Base-by-base conservation (phyloP, 129 eudicot genomes). In the Logfia minima region DNA sequence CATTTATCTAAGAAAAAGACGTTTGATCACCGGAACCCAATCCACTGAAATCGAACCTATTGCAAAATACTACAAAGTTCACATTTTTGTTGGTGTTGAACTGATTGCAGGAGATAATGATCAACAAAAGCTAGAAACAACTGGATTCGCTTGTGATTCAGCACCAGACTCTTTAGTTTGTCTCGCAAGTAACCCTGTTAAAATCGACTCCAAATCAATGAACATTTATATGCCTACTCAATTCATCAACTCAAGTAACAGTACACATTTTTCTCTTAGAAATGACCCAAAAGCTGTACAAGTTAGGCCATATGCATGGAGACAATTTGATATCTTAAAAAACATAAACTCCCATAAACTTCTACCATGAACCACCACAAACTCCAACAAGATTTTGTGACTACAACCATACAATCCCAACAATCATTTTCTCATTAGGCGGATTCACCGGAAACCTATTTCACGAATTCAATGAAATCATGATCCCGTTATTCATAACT, bases 401-500 rank as follows among this genome's bases (percentile, higher is more conserved):
- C 31, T 56, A 74, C 75, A 58, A 22, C 41, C 88, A 90, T 35
- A 59, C 75, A 9, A 51, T 81, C 41, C 96, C 96, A 10, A 88
- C 92, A 11, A 28, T 90, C 14, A 23, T 90, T 8, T 90, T 85
- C 81, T 85, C 96, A 0, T 79, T 89, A 18, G 86, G 86, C 4
- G 89, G 88, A 11, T 82, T 81, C 75, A n/a, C 75, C 0, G 96
- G 89, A 58, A 90, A 90, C 86, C 63, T 78, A 19, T 90, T 90
- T 68, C 96, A 90, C 22, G 96, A 88, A 34, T 81, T 87, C 48
- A 85, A 87, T 28, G 96, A 90, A 75, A 68, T 90, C 31, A 82
- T 87, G 48, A 87, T 90, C 81, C 96, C 96, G 10, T 81, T 90
- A 70, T 87, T 76, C 83, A 52, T 90, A 35, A 90, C 96, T 10